Base-by-base conservation (phyloP, 176 grass and related monocot species). In the Zoysia japonica region DNA sequence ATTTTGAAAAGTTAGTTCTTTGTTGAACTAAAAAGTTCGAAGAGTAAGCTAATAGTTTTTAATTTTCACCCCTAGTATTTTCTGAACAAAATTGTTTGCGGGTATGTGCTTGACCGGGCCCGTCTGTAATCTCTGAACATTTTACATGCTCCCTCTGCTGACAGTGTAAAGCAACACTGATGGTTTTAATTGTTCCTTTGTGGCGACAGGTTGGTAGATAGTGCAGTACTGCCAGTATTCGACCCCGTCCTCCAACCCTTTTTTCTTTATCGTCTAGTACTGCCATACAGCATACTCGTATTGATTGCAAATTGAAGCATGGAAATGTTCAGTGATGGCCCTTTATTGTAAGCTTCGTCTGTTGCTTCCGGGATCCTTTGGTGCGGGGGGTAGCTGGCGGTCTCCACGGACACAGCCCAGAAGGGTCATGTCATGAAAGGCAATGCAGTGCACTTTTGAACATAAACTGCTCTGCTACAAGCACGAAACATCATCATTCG, bases 131-230 rank as follows among this genome's bases (percentile, higher is more conserved):
- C 45, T 11, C 53, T 15, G 63, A 70, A 37, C 77, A 40, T 48
- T 65, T 35, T 56, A 36, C 47, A 45, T 7, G 38, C 19, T 62
- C 38, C 65, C 51, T 51, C 59, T 57, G 7, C 49, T 38, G 48
- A 17, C 71, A 14, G n/a, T n/a, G 71, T 2, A 44, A 61, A 36
- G 20, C 59, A 61, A 46, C 86, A 48, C 56, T 40, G 65, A 71
- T 57, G 73, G 35, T 65, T 6, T 20, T 55, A n/a, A 20, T 60
- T 69, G 78, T 64, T 36, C 65, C 5, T 57, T 42, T 77, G 87
- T 85, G 87, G 78, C 64, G 82, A 77, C 82, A 81, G 82, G 87
- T 72, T 85, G 82, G 87, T 89, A 77, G 52, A 65, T 35, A 71
- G 35, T 43, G 77, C 71, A 44, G 65, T 8, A 17, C 37, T 70